Evolutionary conservation across 805 yeast species (phyloP).

Genomic region (Wickerhamiella bombiphila): DNA sequence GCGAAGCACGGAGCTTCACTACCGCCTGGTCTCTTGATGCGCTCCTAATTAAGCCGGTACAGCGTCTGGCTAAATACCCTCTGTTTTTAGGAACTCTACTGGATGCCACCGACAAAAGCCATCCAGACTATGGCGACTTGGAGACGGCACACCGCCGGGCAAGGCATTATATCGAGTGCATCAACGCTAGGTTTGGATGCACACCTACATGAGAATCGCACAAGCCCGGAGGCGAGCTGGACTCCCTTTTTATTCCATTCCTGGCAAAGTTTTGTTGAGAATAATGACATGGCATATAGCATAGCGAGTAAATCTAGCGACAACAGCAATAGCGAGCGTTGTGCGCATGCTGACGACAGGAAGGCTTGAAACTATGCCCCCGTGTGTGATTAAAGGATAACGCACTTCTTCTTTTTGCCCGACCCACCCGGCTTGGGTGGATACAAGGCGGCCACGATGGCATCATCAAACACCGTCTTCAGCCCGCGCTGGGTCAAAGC

Average conservation of each 20-base stretch:
- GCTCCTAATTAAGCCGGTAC: conserved; percentile 32
- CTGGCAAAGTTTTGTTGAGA: no score
- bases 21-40: conserved; percentile 30
- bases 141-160: conserved; percentile 14
- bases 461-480: conserved; percentile 96
- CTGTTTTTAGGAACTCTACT: conserved; percentile 24
- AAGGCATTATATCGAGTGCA: conserved; percentile 12
- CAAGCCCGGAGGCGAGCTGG: no score
- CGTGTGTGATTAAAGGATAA: conserved; percentile 41
- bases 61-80: conserved; percentile 31
- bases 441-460: conserved; percentile 94
- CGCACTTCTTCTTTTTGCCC: conserved; percentile 62
- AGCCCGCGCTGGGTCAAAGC: conserved; percentile 94
- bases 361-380: no score
- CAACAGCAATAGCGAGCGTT: no score
- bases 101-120: conserved; percentile 22
- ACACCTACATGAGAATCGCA: background rate
- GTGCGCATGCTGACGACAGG: no score
- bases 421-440: conserved; percentile 59
- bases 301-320: no score
- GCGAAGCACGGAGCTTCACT: conserved; percentile 19
- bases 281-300: no score
- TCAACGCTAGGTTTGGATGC: conserved; percentile 11
- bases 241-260: no score
- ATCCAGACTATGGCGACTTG: conserved; percentile 32